Conservation (phyloP, 1,139 yeast species). For the Candida dubliniensis region DNA sequence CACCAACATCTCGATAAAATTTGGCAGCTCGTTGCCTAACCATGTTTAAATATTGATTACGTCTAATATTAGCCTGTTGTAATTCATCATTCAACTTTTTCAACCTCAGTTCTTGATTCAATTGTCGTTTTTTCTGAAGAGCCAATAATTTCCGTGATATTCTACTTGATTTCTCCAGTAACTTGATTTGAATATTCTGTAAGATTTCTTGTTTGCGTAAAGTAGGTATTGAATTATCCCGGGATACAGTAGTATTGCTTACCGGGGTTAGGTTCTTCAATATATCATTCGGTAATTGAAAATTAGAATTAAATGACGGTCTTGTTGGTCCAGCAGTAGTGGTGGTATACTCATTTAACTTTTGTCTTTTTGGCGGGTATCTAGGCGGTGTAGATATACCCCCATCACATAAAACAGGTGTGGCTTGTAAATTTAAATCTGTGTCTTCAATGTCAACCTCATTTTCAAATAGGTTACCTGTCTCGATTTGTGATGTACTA, state of each 20-base stretch:
- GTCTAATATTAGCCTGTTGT: conserved; percentile 19
- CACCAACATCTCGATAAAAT: conserved; percentile 7
- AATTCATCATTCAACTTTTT: conserved; percentile 15
- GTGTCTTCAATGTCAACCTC: not conserved
- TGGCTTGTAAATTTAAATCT: not conserved
- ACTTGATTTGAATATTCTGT: conserved; percentile 9
- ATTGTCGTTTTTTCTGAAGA: conserved; percentile 15
- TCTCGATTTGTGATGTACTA: no score
- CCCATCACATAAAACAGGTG: not conserved
- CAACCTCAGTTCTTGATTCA: conserved; percentile 10
- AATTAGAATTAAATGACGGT: conserved; percentile 9
- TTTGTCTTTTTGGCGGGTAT: conserved; percentile 1
- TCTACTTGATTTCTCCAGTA: conserved; percentile 16
- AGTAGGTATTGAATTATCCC: conserved; percentile 7
- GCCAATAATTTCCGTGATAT: conserved; percentile 16
- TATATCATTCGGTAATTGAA: conserved; percentile 20
- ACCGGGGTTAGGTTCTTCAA: conserved; percentile 22
- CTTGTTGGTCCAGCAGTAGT: no score
- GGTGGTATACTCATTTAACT: not conserved
- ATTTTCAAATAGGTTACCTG: not conserved
- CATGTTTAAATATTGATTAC: conserved; percentile 17
- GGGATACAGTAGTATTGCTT: conserved; percentile 9
- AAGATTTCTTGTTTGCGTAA: conserved; percentile 7
- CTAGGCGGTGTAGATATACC: not conserved
- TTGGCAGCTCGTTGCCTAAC: conserved; percentile 18